phyloP scores from a whole-genome alignment of 148 eudicot species.

The Fagopyrum esculentum region DNA sequence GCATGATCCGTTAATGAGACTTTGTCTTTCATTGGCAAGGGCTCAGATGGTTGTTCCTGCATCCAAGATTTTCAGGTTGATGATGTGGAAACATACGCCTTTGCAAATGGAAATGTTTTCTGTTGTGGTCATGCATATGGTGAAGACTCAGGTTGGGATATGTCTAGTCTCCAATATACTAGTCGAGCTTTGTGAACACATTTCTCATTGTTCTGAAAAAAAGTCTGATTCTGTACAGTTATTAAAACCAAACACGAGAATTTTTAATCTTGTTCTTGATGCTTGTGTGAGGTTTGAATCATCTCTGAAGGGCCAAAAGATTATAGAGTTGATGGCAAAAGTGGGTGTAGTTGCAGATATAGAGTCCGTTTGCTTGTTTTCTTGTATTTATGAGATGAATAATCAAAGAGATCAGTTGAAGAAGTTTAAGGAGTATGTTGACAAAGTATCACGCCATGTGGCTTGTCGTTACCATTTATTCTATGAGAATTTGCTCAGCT shows the following conservation, averaged over 20 bases:
- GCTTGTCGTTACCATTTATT: conserved; percentile 48
- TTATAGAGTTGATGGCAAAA: conserved; percentile 70
- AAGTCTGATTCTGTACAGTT: conserved; percentile 26
- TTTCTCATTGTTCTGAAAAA: conserved; percentile 21
- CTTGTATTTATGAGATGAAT: conserved; percentile 64
- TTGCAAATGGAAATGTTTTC: conserved; percentile 40
- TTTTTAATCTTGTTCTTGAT: conserved; percentile 78
- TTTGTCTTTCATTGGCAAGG: conserved; percentile 67
- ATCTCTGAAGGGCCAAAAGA: conserved; percentile 53
- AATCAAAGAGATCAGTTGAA: conserved; percentile 71
- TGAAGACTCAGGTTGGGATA: conserved; percentile 62
- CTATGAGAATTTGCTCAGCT: conserved; percentile 57
- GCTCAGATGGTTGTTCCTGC: conserved; percentile 65
- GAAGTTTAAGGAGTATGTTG: conserved; percentile 49
- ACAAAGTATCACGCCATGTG: conserved; percentile 39
- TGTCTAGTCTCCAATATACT: conserved; percentile 69
- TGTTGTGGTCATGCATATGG: conserved; percentile 66
- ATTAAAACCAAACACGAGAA: conserved; percentile 42
- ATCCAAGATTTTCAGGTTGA: conserved; percentile 56
- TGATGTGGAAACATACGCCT: conserved; percentile 41
- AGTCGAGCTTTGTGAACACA: conserved; percentile 49
- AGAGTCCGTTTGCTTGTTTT: conserved; percentile 46
- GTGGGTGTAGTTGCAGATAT: conserved; percentile 59
- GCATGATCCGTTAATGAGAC: conserved; percentile 38
- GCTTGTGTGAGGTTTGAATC: conserved; percentile 57